These are phyloP conservation scores for Aureobasidium sp. DNA, from an alignment of 2,329 filamentous ascomycete species.

Conservation along the genomic window DNA sequence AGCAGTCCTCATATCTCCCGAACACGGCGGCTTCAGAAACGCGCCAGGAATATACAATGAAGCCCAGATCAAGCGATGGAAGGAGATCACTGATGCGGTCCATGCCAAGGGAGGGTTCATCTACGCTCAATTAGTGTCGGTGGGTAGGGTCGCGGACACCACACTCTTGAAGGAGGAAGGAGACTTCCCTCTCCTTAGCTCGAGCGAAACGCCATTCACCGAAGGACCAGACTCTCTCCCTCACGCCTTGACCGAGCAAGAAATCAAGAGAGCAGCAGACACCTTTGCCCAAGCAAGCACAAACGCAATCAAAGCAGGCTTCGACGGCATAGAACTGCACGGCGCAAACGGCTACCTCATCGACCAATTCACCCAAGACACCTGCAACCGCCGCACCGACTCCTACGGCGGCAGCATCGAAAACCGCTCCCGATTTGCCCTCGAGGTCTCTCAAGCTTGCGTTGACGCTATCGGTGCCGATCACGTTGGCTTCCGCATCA, in stretches of 20 bases:
- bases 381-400: constrained; percentile 48
- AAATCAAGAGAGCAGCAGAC: constrained; percentile 31
- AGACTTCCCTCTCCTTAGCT: constrained; percentile 24
- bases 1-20: constrained; percentile 45
- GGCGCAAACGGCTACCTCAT: constrained; percentile 50
- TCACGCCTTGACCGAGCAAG: constrained; percentile 31
- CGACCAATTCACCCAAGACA: constrained; percentile 57
- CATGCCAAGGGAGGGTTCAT: constrained; percentile 57
- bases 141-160: constrained; percentile 49
- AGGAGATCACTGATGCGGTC: constrained; percentile 53
- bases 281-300: constrained; percentile 39
- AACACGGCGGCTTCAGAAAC: constrained; percentile 43
- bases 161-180: constrained; percentile 29
- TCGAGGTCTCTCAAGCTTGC: constrained; percentile 49
- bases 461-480: constrained; percentile 46
- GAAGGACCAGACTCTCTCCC: constrained; percentile 25
- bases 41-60: constrained; percentile 52
- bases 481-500: constrained; percentile 50
- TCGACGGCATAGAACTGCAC: constrained; percentile 55
- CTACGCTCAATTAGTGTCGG: constrained; percentile 55
- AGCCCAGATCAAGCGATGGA: constrained; percentile 55
- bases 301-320: constrained; percentile 44
- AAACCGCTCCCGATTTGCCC: constrained; percentile 45
- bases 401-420: constrained; percentile 41
- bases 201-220: constrained; percentile 27